A percentile compares a stretch with the other conserved stretches of the same genome.
Evolutionary conservation across 805 yeast species (phyloP).

Genomic region (Candida sonorensis): DNA sequence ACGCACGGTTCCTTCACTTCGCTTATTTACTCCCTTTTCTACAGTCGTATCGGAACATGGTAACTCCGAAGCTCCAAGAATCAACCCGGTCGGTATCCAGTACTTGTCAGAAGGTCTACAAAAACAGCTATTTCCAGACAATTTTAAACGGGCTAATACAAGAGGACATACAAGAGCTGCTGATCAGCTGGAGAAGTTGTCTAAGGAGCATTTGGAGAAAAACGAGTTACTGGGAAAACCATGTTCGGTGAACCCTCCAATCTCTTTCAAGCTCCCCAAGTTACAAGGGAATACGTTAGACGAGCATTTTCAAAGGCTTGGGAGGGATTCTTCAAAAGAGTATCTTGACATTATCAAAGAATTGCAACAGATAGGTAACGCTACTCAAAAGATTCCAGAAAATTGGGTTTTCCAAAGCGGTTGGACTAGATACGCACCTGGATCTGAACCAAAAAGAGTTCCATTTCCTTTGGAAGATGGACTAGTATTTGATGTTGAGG

Average conservation of each 20-base stretch:
- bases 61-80: slow-evolving; percentile 44
- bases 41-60: no score
- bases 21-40: no score
- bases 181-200: slow-evolving; percentile 40
- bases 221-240: slow-evolving; percentile 72
- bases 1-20: no score
- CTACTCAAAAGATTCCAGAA: slow-evolving; percentile 33
- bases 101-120: slow-evolving; percentile 57
- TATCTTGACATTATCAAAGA: slow-evolving; percentile 46
- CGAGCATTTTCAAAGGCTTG: slow-evolving; percentile 79
- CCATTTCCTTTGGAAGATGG: slow-evolving; percentile 64
- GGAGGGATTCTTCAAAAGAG: slow-evolving; percentile 50
- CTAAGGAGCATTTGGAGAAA: slow-evolving; percentile 50
- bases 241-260: slow-evolving; percentile 56
- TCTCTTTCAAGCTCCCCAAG: slow-evolving; percentile 55
- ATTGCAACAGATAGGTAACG: slow-evolving; percentile 32
- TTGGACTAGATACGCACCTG: slow-evolving; percentile 69
- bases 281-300: slow-evolving; percentile 70
- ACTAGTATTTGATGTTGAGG: slow-evolving; percentile 86
- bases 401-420: slow-evolving; percentile 62
- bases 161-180: no score
- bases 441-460: slow-evolving; percentile 49
- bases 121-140: slow-evolving; percentile 49
- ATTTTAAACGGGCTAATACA: slow-evolving; percentile 11
- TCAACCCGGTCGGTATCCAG: slow-evolving; percentile 78